These are phyloP conservation scores for Ustilago vetiveriae DNA, from an alignment of 1,284 basidiomycete genomes.

Conservation along the genomic window DNA sequence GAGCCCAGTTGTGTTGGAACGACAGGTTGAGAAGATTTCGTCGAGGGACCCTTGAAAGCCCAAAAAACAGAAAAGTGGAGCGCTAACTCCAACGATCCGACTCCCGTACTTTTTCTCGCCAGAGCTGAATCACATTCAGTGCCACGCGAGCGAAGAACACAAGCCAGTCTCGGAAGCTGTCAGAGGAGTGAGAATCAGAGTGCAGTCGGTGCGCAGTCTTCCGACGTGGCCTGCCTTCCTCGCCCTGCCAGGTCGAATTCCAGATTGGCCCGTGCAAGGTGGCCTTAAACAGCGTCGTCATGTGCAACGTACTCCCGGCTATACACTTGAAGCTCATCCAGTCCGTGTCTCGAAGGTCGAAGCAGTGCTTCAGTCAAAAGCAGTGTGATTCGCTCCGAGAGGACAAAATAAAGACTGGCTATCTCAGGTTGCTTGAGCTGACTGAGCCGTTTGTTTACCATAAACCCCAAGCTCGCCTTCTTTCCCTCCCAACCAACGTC, in stretches of 20 bases:
- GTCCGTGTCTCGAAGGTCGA: no score
- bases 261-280: constrained; percentile 25
- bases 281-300: neutral
- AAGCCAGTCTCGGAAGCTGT: no score
- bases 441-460: neutral
- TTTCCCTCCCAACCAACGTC: no score
- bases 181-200: neutral
- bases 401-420: no score
- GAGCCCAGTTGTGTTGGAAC: no score
- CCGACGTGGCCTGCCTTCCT: no score
- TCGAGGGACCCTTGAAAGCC: constrained; percentile 1
- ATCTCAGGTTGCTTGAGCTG: neutral
- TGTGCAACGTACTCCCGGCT: no score
- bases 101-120: no score
- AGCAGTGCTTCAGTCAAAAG: no score
- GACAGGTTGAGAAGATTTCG: no score
- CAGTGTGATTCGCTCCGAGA: constrained; percentile 5
- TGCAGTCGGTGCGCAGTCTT: constrained; percentile 14
- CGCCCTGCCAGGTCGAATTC: no score
- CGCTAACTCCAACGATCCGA: constrained; percentile 8
- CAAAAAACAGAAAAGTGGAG: constrained; percentile 13
- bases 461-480: neutral
- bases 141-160: neutral
- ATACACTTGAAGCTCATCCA: neutral
- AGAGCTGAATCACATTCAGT: constrained; percentile 9